These are phyloP conservation scores for Artemisia argyi DNA, from an alignment of 129 eudicot species.

Conservation along the genomic window DNA sequence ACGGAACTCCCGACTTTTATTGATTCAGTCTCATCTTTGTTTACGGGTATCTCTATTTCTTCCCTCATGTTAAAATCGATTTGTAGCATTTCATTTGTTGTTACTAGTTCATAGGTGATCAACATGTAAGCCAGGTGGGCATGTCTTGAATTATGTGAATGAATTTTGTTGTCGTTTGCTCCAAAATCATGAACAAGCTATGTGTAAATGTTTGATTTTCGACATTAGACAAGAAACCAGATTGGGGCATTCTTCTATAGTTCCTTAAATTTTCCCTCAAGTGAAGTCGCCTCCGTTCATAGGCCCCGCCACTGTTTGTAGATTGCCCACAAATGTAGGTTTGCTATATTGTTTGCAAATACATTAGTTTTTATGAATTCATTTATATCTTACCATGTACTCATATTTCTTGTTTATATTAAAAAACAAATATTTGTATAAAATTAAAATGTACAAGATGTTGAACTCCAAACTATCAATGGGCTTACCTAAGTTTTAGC, in stretches of 20 bases:
- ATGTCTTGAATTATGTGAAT: constrained; percentile 13
- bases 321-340: too few relatives aligned
- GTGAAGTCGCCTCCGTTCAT: neutral
- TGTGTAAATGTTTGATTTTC: constrained; percentile 1
- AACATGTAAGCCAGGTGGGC: constrained; percentile 21
- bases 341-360: too few relatives aligned
- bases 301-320: too few relatives aligned
- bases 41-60: constrained; percentile 11
- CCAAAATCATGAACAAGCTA: constrained; percentile 4
- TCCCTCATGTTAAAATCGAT: constrained; percentile 16
- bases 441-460: too few relatives aligned
- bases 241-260: neutral
- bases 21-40: constrained; percentile 21
- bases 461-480: too few relatives aligned
- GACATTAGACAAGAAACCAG: neutral
- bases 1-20: constrained; percentile 61
- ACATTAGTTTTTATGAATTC: too few relatives aligned
- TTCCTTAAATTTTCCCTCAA: neutral
- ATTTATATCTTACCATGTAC: too few relatives aligned
- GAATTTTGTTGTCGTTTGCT: constrained; percentile 13
- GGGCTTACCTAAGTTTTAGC: too few relatives aligned
- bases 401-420: too few relatives aligned
- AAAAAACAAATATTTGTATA: too few relatives aligned
- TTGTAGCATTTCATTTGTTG: constrained; percentile 33
- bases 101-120: constrained; percentile 23